Conservation (phyloP, 2,329 filamentous ascomycete genomes). For the Penicillium sclerotiorum region DNA sequence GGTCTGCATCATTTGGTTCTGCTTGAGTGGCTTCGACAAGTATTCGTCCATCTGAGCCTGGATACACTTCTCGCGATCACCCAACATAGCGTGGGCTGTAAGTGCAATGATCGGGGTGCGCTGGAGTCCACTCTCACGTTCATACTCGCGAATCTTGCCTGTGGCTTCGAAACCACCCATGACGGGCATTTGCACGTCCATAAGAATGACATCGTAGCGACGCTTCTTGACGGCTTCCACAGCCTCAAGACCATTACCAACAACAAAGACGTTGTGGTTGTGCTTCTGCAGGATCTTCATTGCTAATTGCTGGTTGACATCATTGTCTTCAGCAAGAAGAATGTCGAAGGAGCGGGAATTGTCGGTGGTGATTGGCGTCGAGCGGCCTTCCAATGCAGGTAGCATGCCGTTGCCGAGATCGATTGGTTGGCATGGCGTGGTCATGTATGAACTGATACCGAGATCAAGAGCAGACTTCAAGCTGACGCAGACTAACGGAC, state of each 20-base stretch:
- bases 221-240: slow-evolving; percentile 89
- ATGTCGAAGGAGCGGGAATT: slow-evolving; percentile 96
- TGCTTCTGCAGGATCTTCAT: slow-evolving; percentile 98
- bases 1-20: slow-evolving; percentile 96
- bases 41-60: slow-evolving; percentile 99
- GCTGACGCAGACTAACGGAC: slow-evolving; percentile 84
- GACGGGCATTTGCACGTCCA: slow-evolving; percentile 99
- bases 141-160: slow-evolving; percentile 93
- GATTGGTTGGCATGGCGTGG: slow-evolving; percentile 89
- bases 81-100: slow-evolving; percentile 97
- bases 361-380: slow-evolving; percentile 86
- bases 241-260: slow-evolving; percentile 91
- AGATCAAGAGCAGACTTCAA: slow-evolving; percentile 92
- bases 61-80: slow-evolving; percentile 96
- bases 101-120: slow-evolving; percentile 95
- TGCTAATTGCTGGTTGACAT: slow-evolving; percentile 92
- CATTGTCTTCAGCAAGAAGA: slow-evolving; percentile 92
- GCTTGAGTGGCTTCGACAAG: slow-evolving; percentile 91
- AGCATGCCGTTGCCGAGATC: slow-evolving; percentile 96
- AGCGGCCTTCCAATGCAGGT: slow-evolving; percentile 88
- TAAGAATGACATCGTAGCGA: slow-evolving; percentile 93
- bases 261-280: slow-evolving; percentile 70
- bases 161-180: slow-evolving; percentile 99
- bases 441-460: slow-evolving; percentile 99
- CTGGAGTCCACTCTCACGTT: slow-evolving; percentile 75